phyloP scores from a whole-genome alignment of 2,329 filamentous ascomycete species.

The Calonectria montana region DNA sequence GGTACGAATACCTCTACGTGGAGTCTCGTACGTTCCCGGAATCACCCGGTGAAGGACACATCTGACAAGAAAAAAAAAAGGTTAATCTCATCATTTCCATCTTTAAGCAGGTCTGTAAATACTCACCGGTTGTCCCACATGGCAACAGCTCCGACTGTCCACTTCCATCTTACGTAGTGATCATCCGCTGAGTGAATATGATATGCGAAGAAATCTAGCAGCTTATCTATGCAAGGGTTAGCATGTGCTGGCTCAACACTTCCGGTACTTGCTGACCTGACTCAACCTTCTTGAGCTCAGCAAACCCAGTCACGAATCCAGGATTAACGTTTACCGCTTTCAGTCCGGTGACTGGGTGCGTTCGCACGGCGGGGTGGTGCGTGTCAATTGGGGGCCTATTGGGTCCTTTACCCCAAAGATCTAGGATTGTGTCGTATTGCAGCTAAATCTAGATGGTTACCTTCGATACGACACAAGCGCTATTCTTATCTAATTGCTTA shows the following conservation, averaged over 20 bases:
- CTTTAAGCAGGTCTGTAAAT: background rate
- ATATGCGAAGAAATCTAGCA: constrained; percentile 58
- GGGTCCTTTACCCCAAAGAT: constrained; percentile 24
- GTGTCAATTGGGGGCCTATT: constrained; percentile 57
- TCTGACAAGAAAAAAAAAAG: background rate
- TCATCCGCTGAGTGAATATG: constrained; percentile 63
- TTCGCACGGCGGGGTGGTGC: constrained; percentile 60
- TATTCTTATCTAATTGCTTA: background rate
- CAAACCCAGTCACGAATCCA: constrained; percentile 60
- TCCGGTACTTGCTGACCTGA: constrained; percentile 49
- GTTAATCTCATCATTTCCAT: background rate
- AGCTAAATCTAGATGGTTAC: background rate
- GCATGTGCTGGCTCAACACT: too few relatives aligned
- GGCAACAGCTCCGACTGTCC: constrained; percentile 60
- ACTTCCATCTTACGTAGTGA: constrained; percentile 62
- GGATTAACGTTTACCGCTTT: constrained; percentile 60
- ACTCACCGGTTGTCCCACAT: constrained; percentile 60
- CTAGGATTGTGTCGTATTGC: constrained; percentile 26
- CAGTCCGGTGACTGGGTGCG: constrained; percentile 60
- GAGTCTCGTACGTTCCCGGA: constrained; percentile 25
- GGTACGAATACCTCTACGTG: constrained; percentile 25
- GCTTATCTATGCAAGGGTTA: constrained; percentile 14
- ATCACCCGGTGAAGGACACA: constrained; percentile 29
- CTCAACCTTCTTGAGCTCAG: constrained; percentile 61
- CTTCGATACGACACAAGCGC: background rate